Percentiles rank a stretch among this genome's conserved stretches.
Conservation (phyloP, 148 eudicot genomes). For the Bassia scoparia region DNA sequence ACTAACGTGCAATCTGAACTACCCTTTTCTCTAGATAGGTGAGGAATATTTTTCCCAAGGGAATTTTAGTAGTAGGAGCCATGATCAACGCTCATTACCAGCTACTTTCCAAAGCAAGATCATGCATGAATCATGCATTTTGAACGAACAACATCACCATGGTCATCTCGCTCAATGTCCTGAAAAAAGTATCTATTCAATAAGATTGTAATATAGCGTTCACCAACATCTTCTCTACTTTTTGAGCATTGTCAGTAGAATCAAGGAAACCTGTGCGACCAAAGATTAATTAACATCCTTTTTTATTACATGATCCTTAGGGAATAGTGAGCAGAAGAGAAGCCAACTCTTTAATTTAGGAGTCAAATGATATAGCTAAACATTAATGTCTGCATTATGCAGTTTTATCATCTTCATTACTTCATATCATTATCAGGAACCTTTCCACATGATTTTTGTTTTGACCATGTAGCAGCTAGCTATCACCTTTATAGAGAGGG, state of each 20-base stretch:
- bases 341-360: not conserved
- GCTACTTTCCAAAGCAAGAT: not conserved
- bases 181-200: not conserved
- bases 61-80: not conserved
- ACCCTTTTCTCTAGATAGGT: not conserved
- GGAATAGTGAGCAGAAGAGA: not conserved
- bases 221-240: conserved; percentile 2
- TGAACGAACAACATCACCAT: conserved; percentile 6
- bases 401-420: not conserved
- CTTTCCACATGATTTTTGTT: not conserved
- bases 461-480: not conserved
- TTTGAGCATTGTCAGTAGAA: not conserved
- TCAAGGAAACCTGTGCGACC: conserved; percentile 3
- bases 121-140: conserved; percentile 24
- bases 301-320: not conserved
- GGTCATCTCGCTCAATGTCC: not conserved
- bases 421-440: not conserved
- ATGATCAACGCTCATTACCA: not conserved
- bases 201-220: not conserved
- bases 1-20: no score
- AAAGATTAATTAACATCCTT: not conserved
- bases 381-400: not conserved
- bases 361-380: not conserved
- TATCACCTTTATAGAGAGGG: not conserved
- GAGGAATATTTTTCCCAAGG: not conserved